A percentile compares a stretch with the other conserved stretches of the same genome.
Conservation (phyloP, 345 rosid genomes). For the Gynandropsis gynandra region DNA sequence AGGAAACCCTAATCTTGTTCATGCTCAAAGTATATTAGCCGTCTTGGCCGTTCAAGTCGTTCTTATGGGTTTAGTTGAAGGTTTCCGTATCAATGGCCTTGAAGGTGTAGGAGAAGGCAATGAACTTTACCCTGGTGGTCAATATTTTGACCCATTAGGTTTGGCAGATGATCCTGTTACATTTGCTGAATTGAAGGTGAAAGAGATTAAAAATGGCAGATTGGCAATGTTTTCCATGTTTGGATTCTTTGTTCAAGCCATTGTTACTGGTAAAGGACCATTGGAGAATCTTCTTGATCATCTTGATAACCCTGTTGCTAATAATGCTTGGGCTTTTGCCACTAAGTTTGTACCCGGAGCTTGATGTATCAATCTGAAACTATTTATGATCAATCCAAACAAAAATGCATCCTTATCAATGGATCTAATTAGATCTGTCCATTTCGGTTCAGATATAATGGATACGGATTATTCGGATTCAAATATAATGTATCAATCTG, state of each 20-base stretch:
- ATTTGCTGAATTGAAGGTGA: constrained; percentile 91
- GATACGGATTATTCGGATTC: no score
- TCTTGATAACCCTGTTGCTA: constrained; percentile 86
- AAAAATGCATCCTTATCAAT: no score
- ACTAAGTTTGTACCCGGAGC: constrained; percentile 90
- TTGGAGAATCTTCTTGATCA: constrained; percentile 87
- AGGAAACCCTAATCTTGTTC: constrained; percentile 95
- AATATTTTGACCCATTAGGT: constrained; percentile 83
- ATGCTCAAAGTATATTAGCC: constrained; percentile 95
- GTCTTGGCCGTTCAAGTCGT: constrained; percentile 83
- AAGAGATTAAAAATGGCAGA: constrained; percentile 93
- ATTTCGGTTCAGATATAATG: no score
- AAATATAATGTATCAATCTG: no score
- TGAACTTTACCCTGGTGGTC: constrained; percentile 87
- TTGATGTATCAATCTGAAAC: constrained; percentile 16
- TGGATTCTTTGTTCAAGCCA: constrained; percentile 95
- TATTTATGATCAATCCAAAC: background rate
- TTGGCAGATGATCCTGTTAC: constrained; percentile 80
- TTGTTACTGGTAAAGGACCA: constrained; percentile 94
- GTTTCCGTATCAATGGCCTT: constrained; percentile 89
- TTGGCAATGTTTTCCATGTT: constrained; percentile 98
- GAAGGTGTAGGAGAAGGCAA: constrained; percentile 93
- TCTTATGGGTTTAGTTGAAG: constrained; percentile 91
- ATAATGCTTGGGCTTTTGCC: constrained; percentile 97
- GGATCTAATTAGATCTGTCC: no score